These are phyloP conservation scores for Synchytrium microbalum DNA, from an alignment of 371 early-diverging fungal genomes.

Conservation along the genomic window DNA sequence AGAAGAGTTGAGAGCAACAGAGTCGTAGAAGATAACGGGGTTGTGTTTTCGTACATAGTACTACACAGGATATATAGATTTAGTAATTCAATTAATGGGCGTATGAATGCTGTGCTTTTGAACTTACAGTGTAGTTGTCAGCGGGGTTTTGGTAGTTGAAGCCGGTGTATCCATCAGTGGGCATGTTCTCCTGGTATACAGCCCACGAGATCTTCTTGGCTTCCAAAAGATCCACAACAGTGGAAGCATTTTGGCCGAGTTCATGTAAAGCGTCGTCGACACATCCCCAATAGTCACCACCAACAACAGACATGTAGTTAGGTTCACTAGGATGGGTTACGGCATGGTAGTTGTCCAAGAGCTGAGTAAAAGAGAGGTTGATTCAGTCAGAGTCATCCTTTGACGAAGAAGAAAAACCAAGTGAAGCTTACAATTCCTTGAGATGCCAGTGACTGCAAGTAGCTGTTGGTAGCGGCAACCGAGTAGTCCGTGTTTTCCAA, in stretches of 20 bases:
- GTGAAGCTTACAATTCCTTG: too few relatives aligned
- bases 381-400: too few relatives aligned
- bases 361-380: too few relatives aligned
- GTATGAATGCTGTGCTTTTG: too few relatives aligned
- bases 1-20: neutral
- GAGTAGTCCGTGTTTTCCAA: neutral
- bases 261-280: neutral
- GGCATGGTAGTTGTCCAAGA: constrained; percentile 40
- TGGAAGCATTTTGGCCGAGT: neutral
- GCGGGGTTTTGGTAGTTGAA: constrained; percentile 19
- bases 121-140: constrained; percentile 32
- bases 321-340: constrained; percentile 9
- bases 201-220: neutral
- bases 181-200: neutral
- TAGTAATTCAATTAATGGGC: too few relatives aligned
- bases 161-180: constrained; percentile 25
- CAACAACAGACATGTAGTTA: neutral
- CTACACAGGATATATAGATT: too few relatives aligned
- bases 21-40: neutral
- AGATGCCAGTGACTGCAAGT: too few relatives aligned
- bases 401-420: too few relatives aligned
- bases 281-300: neutral
- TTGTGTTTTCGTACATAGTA: constrained; percentile 1
- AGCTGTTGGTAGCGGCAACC: too few relatives aligned
- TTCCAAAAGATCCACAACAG: neutral